Conservation (phyloP, 768 basidiomycete genomes). For the Pleurotus djamor region DNA sequence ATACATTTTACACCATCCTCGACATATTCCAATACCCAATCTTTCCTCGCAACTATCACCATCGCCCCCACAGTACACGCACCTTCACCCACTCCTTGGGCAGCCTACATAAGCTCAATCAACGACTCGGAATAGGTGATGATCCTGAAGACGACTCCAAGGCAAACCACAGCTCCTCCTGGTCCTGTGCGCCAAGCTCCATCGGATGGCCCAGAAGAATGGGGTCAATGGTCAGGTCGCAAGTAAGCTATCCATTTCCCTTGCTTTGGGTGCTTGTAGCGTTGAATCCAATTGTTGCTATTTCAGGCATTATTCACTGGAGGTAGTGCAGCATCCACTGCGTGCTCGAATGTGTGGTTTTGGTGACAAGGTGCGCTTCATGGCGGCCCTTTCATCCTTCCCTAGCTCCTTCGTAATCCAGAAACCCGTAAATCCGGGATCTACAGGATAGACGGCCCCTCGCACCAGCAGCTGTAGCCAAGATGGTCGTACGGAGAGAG, state of each 20-base stretch:
- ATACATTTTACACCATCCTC: neutral
- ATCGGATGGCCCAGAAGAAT: slow-evolving; percentile 49
- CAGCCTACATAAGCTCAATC: too few relatives aligned
- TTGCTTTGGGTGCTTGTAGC: neutral
- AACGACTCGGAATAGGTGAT: slow-evolving; percentile 26
- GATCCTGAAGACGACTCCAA: slow-evolving; percentile 65
- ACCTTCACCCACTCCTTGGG: too few relatives aligned
- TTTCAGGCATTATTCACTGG: slow-evolving; percentile 74
- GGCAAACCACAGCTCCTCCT: slow-evolving; percentile 29
- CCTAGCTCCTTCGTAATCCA: slow-evolving; percentile 9
- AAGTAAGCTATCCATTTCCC: slow-evolving; percentile 41
- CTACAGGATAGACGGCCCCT: slow-evolving; percentile 86
- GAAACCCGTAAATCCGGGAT: slow-evolving; percentile 8
- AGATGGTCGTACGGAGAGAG: slow-evolving; percentile 71
- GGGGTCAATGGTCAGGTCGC: slow-evolving; percentile 70
- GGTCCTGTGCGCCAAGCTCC: slow-evolving; percentile 26
- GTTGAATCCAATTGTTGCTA: neutral
- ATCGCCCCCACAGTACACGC: slow-evolving; percentile 2
- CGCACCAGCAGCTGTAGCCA: slow-evolving; percentile 87
- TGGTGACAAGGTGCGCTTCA: slow-evolving; percentile 77
- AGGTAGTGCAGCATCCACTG: slow-evolving; percentile 84
- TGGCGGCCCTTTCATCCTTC: slow-evolving; percentile 10
- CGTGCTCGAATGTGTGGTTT: slow-evolving; percentile 96
- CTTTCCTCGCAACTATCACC: slow-evolving; percentile 6
- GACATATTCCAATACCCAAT: neutral